Percentiles rank a stretch among this genome's conserved stretches.
phyloP scores from a whole-genome alignment of 768 basidiomycete species.

The Russula sp. region DNA sequence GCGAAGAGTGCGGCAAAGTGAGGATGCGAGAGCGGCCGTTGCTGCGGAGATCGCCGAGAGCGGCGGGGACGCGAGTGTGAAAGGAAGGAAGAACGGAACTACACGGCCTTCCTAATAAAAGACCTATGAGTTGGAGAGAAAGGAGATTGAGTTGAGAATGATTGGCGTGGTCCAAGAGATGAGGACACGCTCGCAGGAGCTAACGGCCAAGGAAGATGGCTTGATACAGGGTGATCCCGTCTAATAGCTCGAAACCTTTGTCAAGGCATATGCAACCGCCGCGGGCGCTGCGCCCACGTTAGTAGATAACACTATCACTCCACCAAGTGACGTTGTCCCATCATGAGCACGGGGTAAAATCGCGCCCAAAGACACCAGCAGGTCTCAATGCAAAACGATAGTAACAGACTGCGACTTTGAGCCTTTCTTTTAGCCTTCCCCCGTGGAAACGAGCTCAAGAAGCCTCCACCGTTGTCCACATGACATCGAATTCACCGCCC shows the following conservation, averaged over 20 bases:
- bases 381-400: constrained; percentile 59
- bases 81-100: constrained; percentile 68
- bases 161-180: constrained; percentile 38
- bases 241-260: constrained; percentile 17
- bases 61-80: constrained; percentile 58
- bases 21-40: constrained; percentile 69
- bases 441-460: constrained; percentile 19
- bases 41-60: constrained; percentile 66
- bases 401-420: constrained; percentile 44
- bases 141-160: constrained; percentile 66
- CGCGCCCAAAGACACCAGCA: constrained; percentile 94
- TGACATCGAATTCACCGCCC: constrained; percentile 68
- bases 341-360: constrained; percentile 80
- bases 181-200: constrained; percentile 39
- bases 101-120: constrained; percentile 95
- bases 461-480: constrained; percentile 52
- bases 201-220: constrained; percentile 34
- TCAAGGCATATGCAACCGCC: background rate
- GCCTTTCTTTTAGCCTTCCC: constrained; percentile 7
- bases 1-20: constrained; percentile 67
- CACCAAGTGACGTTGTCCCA: constrained; percentile 36
- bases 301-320: constrained; percentile 6
- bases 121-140: constrained; percentile 94
- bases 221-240: constrained; percentile 29
- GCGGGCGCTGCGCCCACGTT: constrained; percentile 17